Evolutionary conservation across 2,329 filamentous ascomycete species (phyloP), one percentile per base, ranked within the genome.

Genomic region (Gremmenia infestans): DNA sequence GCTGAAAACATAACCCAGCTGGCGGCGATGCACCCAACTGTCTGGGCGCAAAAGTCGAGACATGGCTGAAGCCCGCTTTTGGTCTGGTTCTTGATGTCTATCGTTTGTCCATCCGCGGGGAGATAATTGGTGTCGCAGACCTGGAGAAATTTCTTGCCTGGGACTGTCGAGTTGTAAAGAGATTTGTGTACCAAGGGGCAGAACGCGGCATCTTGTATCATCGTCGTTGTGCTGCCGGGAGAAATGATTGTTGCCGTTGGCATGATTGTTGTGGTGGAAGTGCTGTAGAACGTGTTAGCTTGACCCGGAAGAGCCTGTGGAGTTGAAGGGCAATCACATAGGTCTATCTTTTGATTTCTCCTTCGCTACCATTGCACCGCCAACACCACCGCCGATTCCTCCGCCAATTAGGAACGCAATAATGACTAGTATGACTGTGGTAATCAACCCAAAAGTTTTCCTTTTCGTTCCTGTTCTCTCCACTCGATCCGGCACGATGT

Each of bases 1-100:
- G 57, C 48, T 4, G 59, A 61, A 37, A 64, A 64, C n/a, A 63
- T 59, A 22, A 63, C 56, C 63, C 62, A 65, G 12, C 57, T 60
- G 2, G 60, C 62, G 14, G 59, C 63, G 11, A 62, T 50, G 43
- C 62, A 65, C 6, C 59, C 58, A 32, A 40, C 40, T 4, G 48
- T 25, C 3, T 14, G 50, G 22, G 62, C 62, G 52, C 63, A 65
- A 4, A 53, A 25, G 28, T 61, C 47, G 19, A 65, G 17, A 48
- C 62, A 65, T 1, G 47, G 40, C 25, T 60, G 28, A 12, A 64
- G 54, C 15, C 43, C 58, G 1, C 23, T 48, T 12, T 53, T 48
- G 6, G 51, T 55, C 25, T 50, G 39, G 7, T 63, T 64, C 5
- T 45, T 53, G 9, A 63, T 32, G 15, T 62, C 58, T 37, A 65